A percentile compares a stretch with the other conserved stretches of the same genome.
These are phyloP conservation scores for Lactifluus volemus DNA, from an alignment of 768 basidiomycete species.

Conservation along the genomic window DNA sequence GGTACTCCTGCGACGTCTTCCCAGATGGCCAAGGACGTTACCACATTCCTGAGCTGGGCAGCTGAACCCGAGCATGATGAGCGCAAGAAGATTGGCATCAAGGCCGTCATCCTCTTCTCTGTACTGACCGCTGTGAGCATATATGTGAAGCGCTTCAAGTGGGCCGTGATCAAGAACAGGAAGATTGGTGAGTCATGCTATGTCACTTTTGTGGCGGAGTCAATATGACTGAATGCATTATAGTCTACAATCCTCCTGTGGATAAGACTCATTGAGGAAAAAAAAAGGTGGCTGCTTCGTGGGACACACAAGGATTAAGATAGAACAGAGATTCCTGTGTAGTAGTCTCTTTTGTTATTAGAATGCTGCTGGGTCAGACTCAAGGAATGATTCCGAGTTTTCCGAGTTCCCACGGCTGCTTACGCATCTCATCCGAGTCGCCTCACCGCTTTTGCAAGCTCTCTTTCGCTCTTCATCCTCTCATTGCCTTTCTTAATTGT, in stretches of 20 bases:
- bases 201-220: background rate
- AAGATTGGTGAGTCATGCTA: conserved; percentile 62
- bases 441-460: background rate
- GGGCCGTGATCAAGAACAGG: conserved; percentile 85
- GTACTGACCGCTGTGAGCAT: conserved; percentile 69
- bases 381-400: no score
- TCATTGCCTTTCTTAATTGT: background rate
- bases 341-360: conserved; percentile 5
- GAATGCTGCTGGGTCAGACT: background rate
- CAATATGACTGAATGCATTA: conserved; percentile 5
- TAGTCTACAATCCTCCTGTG: conserved; percentile 56
- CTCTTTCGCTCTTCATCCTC: background rate
- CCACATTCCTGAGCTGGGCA: conserved; percentile 92
- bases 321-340: conserved; percentile 9
- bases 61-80: conserved; percentile 98
- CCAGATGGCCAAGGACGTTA: conserved; percentile 99
- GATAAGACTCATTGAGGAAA: conserved; percentile 34
- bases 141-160: conserved; percentile 95
- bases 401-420: conserved; percentile 6
- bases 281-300: background rate
- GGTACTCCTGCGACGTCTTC: conserved; percentile 94
- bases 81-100: conserved; percentile 93
- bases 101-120: conserved; percentile 92
- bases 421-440: background rate
- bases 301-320: conserved; percentile 1